Base-by-base conservation (phyloP, 2,329 filamentous ascomycete genomes). In the Fusarium sp. region DNA sequence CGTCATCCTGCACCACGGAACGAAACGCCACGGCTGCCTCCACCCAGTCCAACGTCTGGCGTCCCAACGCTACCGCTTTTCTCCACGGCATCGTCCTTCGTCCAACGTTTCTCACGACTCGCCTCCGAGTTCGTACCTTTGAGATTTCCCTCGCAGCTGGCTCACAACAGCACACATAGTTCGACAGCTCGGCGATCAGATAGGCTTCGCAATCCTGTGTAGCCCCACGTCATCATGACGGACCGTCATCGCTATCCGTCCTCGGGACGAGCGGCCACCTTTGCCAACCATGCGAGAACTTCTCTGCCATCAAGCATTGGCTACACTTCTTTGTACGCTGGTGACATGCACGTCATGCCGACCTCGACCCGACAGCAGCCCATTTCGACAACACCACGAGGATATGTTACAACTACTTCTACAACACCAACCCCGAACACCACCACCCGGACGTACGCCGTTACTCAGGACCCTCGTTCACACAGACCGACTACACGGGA, bases 401-500 rank as follows among this genome's bases (percentile, higher is more conserved):
- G 76, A 65, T 82, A 83, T 58, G 76, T 78, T 52, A 78, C 76
- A 58, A 79, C 79, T 36, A 79, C 79, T 36, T 76, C 82, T 62
- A 79, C 83, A 78, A 74, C 82, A 58, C 79, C 79, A 62, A 81
- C 75, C 69, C 77, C 79, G 57, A 81, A 82, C 31, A 83, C 87
- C 44, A 87, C 85, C 15, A 86, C 88, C 24, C 88, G 87, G 55
- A 88, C 88, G 17, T 91, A 91, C 76, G 87, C 88, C 59, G 85
- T 90, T 61, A 85, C 85, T 63, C 86, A 88, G 54, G 89, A 91
- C 48, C 83, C 86, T 41, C 77, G 87, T 26, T 77, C 83, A 44
- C 84, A 87, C 69, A 85, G 82, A 66, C 82, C 84, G 54, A 87
- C 83, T 75, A 80, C 85, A 44, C 86, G 87, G 70, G 87, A 89